Base-by-base conservation (phyloP, 208 protist genomes). In the Strigomonas culicis region DNA sequence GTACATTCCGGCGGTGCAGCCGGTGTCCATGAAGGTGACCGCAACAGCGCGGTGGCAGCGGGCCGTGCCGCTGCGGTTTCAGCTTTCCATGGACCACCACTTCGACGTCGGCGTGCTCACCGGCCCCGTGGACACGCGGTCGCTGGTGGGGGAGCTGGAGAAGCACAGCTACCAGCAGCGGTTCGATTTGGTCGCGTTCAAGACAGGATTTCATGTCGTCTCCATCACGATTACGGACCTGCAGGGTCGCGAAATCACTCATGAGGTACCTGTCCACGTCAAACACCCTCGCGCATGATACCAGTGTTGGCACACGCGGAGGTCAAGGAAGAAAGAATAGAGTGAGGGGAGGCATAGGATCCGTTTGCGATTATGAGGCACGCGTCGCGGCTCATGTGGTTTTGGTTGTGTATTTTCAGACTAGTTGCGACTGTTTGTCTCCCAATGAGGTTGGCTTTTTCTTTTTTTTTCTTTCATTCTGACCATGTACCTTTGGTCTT, bases 101-200 rank as follows among this genome's bases (percentile, higher is more conserved):
- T 70, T 84, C 27, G 90, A 95, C 36, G 75, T 86, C 1, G 84
- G 77, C 19, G 66, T 90, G 36, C 59, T 95, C 2, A 82, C 78
- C 4, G 90, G 90, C n/a, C 71, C 80, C 0, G 78, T 88, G 11
- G 68, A 87, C 43, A 74, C 74, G 15, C 62, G 51, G 2, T 64
- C 63, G 13, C 59, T 76, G 11, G 77, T 95, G 17, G 86, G 89
- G 17, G 80, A 82, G 1, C 58, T 73, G 28, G 78, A 68, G 0
- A 67, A 59, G 22, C 44, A n/a, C 17, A 51, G 52, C 19, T 93
- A 84, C 73, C 58, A 81, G 32, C 70, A 83, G 31, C 47, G 56
- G 44, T 70, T 93, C 27, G 90, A 95, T 44, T 67, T 92, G 7
- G 77, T 93, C 32, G 78, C 81, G 1, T 90, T 95, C 62, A 91